These are phyloP conservation scores for Ulmus americana DNA, from an alignment of 331 rosid genomes.

Conservation along the genomic window DNA sequence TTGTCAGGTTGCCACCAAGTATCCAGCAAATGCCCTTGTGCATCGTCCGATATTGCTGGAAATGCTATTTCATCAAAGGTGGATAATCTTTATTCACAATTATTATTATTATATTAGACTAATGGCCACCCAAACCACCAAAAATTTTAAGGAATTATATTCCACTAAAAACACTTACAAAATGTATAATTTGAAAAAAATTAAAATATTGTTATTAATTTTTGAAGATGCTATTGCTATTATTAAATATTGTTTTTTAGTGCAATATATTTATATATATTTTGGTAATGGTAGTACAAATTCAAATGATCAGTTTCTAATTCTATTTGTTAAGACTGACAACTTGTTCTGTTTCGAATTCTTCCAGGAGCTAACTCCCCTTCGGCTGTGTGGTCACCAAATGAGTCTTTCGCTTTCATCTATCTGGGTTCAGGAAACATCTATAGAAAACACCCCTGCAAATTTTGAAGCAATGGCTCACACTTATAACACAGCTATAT, in stretches of 20 bases:
- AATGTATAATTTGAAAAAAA: too few relatives aligned
- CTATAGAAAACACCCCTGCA: slow-evolving; percentile 55
- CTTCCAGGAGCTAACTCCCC: slow-evolving; percentile 65
- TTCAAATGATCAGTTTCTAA: neutral
- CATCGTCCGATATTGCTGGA: slow-evolving; percentile 65
- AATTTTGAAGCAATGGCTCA: slow-evolving; percentile 93
- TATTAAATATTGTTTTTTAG: too few relatives aligned
- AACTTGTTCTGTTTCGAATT: slow-evolving; percentile 7
- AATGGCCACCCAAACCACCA: too few relatives aligned
- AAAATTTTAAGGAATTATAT: too few relatives aligned
- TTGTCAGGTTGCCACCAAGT: slow-evolving; percentile 81
- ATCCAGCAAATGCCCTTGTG: slow-evolving; percentile 67
- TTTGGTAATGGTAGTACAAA: too few relatives aligned
- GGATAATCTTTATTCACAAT: neutral
- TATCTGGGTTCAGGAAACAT: slow-evolving; percentile 94
- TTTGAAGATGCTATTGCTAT: too few relatives aligned
- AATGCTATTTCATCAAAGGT: slow-evolving; percentile 66
- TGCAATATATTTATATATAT: too few relatives aligned
- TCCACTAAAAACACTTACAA: too few relatives aligned
- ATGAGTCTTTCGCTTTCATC: slow-evolving; percentile 87
- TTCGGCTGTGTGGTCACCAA: slow-evolving; percentile 90
- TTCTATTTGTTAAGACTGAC: neutral
- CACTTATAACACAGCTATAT: slow-evolving; percentile 61
- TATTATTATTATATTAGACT: too few relatives aligned
- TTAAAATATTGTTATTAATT: too few relatives aligned